Evolutionary conservation across 257 asterid genomes (phyloP), one percentile per base, ranked within the genome.

Genomic region (Jacaranda mimosifolia): DNA sequence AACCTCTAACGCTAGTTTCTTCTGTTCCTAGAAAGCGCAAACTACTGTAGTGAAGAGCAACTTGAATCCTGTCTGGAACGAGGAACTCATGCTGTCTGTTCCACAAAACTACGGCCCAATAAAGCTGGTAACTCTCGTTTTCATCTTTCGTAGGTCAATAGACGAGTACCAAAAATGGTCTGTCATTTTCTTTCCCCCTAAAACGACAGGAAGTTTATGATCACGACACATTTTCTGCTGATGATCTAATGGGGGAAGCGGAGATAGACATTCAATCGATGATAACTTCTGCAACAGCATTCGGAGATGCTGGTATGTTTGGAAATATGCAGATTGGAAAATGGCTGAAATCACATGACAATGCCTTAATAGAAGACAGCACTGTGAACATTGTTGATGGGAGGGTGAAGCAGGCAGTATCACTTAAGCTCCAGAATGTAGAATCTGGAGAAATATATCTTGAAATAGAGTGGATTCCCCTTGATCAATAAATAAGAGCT

Each of bases 231-330:
- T 91, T 96, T 72, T 91, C 98, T 63, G 93, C 99, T 15, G 98
- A 96, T 36, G 99, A 96, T 83, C 86, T 90, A 52, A 96, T 96
- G 99, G 99, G 99, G 55, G 92, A 91, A 76, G 99, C 98, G 0
- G 97, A 96, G 86, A 89, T 96, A 57, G 99, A 96, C 73, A 89
- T 96, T 51, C 99, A 90, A 75, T 85, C 99, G 42, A 88, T 96
- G 95, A 89, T 96, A 86, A 92, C 98, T 56, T 91, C 99, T 32
- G 98, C 99, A 43, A 87, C 90, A 63, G 92, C 97, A 18, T 93
- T 89, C 36, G 98, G 98, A 21, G 94, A 96, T 63, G 88, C 92
- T 36, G 92, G 82, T 58, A 86, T 89, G 96, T 89, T 88, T 62
- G 91, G 87, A 36, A 76, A 93, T 80, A 93, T 93, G 99, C 98